These are phyloP conservation scores for Nitzschia inconspicua DNA, from an alignment of 108 stramenopile species.

Conservation along the genomic window DNA sequence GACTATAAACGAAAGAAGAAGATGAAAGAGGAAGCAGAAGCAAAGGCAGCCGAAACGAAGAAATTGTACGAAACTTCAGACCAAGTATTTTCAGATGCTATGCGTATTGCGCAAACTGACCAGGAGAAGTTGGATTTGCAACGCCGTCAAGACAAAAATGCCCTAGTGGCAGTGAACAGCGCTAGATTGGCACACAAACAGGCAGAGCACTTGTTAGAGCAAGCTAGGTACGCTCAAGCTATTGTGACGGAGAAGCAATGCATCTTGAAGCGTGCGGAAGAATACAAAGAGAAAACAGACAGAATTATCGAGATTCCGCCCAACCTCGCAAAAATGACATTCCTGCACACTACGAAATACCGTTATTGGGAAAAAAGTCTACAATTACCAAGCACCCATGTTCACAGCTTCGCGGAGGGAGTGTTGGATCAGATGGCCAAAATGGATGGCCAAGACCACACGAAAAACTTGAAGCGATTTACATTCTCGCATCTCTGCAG, in stretches of 20 bases:
- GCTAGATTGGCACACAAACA: conserved; percentile 35
- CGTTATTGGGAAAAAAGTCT: conserved; percentile 69
- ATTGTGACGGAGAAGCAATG: conserved; percentile 44
- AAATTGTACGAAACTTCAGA: conserved; percentile 46
- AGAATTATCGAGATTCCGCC: conserved; percentile 48
- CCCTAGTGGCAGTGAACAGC: conserved; percentile 54
- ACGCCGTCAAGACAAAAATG: conserved; percentile 47
- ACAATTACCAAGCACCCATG: conserved; percentile 40
- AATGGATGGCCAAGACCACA: conserved; percentile 34
- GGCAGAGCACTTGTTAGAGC: conserved; percentile 33
- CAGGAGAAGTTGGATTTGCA: conserved; percentile 31
- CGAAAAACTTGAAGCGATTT: conserved; percentile 42
- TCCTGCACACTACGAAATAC: conserved; percentile 52
- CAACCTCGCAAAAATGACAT: conserved; percentile 50
- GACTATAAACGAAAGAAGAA: conserved; percentile 49
- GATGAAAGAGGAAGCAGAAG: conserved; percentile 42
- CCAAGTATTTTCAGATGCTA: conserved; percentile 39
- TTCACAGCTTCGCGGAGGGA: conserved; percentile 64
- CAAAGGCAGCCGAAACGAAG: conserved; percentile 46
- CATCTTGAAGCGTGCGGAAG: conserved; percentile 51
- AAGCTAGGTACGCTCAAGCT: conserved; percentile 30
- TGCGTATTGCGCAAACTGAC: conserved; percentile 49
- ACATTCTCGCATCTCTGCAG: conserved; percentile 70
- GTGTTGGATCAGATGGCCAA: conserved; percentile 35
- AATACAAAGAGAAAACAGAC: conserved; percentile 61